Conservation (phyloP, 2,329 filamentous ascomycete genomes). For the Balansia obtecta region DNA sequence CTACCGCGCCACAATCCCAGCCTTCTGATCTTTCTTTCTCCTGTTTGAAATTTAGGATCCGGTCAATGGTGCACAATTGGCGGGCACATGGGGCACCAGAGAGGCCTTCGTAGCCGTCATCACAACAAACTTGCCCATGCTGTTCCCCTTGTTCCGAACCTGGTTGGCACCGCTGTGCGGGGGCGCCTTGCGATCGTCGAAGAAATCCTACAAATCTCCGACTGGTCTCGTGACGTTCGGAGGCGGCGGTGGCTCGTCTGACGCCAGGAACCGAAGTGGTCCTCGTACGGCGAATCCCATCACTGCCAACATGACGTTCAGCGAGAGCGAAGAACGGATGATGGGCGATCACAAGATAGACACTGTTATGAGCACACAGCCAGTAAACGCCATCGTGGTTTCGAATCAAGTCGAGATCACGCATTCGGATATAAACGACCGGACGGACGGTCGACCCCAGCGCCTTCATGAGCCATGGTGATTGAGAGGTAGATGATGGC, state of each 20-base stretch:
- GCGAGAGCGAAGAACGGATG: conserved; percentile 25
- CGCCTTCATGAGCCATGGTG: conserved; percentile 9
- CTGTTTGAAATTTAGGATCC: conserved; percentile 25
- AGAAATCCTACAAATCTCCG: conserved; percentile 24
- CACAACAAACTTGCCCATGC: conserved; percentile 27
- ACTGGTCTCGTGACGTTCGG: conserved; percentile 28
- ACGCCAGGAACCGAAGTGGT: conserved; percentile 15
- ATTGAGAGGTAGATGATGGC: background rate
- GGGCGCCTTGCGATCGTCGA: conserved; percentile 21
- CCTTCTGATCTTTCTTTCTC: background rate
- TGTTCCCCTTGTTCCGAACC: conserved; percentile 24
- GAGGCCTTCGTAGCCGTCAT: conserved; percentile 30
- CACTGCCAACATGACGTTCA: conserved; percentile 25
- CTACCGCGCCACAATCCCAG: too few relatives aligned
- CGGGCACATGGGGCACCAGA: conserved; percentile 8
- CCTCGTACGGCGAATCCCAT: conserved; percentile 22
- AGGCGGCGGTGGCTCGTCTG: conserved; percentile 18
- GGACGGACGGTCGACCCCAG: conserved; percentile 1
- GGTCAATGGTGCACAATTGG: background rate
- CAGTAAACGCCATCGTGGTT: conserved; percentile 24
- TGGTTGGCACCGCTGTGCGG: conserved; percentile 6
- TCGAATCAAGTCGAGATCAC: conserved; percentile 27
- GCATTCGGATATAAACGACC: conserved; percentile 11
- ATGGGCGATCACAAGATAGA: conserved; percentile 30
- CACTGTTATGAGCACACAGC: conserved; percentile 15